Conservation (phyloP, 108 stramenopile genomes). For the Stephanodiscus triporus region DNA sequence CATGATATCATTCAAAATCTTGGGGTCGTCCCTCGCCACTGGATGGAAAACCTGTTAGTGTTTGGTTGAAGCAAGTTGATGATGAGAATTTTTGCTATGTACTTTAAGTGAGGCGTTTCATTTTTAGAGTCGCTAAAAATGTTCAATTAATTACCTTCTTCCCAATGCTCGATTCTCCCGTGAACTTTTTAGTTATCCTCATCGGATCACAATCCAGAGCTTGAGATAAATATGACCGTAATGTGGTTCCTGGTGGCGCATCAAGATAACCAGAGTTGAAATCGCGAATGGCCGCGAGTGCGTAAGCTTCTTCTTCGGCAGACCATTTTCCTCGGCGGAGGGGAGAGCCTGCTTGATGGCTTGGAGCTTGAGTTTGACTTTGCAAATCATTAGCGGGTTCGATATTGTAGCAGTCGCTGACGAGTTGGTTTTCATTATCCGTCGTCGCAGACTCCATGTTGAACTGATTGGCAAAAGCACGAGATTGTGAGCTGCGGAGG, state of each 20-base stretch:
- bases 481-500: too few species aligned
- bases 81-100: background rate
- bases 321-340: slow-evolving; percentile 94
- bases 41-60: slow-evolving; percentile 75
- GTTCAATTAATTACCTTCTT: slow-evolving; percentile 55
- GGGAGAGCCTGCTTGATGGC: background rate
- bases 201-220: slow-evolving; percentile 98
- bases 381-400: background rate
- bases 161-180: slow-evolving; percentile 93
- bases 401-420: background rate
- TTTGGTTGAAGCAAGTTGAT: background rate
- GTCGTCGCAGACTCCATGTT: background rate
- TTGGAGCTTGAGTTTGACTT: background rate
- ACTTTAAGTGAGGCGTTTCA: background rate
- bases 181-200: slow-evolving; percentile 99
- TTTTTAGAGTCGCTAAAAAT: slow-evolving; percentile 36
- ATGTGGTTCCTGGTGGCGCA: slow-evolving; percentile 94
- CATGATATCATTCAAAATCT: slow-evolving; percentile 61
- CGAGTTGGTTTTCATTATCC: background rate
- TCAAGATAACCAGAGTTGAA: slow-evolving; percentile 94
- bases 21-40: slow-evolving; percentile 54
- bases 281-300: slow-evolving; percentile 88
- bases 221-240: slow-evolving; percentile 92
- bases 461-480: background rate
- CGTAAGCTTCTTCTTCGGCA: slow-evolving; percentile 95